Evolutionary conservation across 176 grass and related monocot genomes (phyloP).

Genomic region (Tillandsia leiboldiana): DNA sequence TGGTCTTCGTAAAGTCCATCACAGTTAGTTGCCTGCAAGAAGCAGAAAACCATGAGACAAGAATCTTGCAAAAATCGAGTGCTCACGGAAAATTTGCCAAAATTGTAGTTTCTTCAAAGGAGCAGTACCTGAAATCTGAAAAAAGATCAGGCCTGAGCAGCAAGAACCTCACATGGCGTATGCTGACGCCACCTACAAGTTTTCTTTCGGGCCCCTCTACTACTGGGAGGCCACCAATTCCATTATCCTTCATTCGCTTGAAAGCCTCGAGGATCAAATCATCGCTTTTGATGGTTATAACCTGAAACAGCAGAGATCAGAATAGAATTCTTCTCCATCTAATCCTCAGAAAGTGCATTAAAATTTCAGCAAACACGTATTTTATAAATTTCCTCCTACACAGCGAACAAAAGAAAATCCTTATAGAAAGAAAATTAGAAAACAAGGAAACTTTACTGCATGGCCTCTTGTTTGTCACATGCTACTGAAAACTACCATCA

Average conservation of each 20-base stretch:
- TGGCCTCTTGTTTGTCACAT: too few relatives aligned
- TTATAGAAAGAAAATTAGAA: not conserved
- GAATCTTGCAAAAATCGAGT: not conserved
- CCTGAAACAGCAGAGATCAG: conserved; percentile 28
- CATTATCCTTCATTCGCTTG: conserved; percentile 80
- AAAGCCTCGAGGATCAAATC: conserved; percentile 79
- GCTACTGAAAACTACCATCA: too few relatives aligned
- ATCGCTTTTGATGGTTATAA: conserved; percentile 67
- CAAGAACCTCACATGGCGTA: conserved; percentile 72
- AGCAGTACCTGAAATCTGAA: conserved; percentile 60
- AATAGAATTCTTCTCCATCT: not conserved
- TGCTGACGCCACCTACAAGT: conserved; percentile 73
- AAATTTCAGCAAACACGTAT: not conserved
- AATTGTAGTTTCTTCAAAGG: not conserved
- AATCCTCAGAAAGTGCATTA: not conserved
- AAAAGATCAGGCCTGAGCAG: conserved; percentile 70
- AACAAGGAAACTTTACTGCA: too few relatives aligned
- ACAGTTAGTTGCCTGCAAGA: conserved; percentile 49
- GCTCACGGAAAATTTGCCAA: not conserved
- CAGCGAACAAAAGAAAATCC: not conserved
- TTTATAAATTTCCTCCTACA: not conserved
- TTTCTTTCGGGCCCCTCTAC: conserved; percentile 53
- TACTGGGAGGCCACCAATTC: conserved; percentile 70
- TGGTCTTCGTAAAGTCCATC: conserved; percentile 61
- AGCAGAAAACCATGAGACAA: not conserved